Conservation (phyloP, 345 rosid genomes). For the Nephelium lappaceum region DNA sequence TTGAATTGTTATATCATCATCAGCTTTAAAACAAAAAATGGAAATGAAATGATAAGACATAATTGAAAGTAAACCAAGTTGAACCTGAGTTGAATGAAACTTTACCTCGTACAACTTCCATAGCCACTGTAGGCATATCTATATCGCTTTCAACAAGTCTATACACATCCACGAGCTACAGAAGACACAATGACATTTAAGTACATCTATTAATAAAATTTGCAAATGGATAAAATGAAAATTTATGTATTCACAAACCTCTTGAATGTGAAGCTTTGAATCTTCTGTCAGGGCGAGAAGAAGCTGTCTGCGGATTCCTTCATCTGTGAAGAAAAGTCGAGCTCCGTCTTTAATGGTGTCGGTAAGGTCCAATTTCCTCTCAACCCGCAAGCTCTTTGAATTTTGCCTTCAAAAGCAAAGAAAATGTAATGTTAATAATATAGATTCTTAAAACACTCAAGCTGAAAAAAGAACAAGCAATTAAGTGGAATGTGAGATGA, state of each 20-base stretch:
- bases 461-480: conserved; percentile 13
- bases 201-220: conserved; percentile 11
- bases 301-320: conserved; percentile 89
- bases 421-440: conserved; percentile 4
- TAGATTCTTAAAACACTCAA: conserved; percentile 6
- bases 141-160: conserved; percentile 80
- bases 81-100: neutral
- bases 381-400: conserved; percentile 42
- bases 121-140: conserved; percentile 72
- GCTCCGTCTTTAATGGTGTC: conserved; percentile 95
- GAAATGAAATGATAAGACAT: neutral
- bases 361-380: conserved; percentile 72
- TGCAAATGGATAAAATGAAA: neutral
- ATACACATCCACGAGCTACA: conserved; percentile 88
- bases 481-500: conserved; percentile 12
- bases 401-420: conserved; percentile 40
- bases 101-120: conserved; percentile 76
- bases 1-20: neutral
- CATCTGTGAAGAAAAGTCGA: conserved; percentile 81
- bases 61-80: neutral
- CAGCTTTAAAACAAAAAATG: neutral
- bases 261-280: conserved; percentile 91
- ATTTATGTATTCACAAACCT: conserved; percentile 44
- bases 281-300: conserved; percentile 93
- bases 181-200: conserved; percentile 22